Evolutionary conservation across 164 flowering plant species (phyloP), one percentile per base, ranked within the genome.

Genomic region (Sextonia rubra): DNA sequence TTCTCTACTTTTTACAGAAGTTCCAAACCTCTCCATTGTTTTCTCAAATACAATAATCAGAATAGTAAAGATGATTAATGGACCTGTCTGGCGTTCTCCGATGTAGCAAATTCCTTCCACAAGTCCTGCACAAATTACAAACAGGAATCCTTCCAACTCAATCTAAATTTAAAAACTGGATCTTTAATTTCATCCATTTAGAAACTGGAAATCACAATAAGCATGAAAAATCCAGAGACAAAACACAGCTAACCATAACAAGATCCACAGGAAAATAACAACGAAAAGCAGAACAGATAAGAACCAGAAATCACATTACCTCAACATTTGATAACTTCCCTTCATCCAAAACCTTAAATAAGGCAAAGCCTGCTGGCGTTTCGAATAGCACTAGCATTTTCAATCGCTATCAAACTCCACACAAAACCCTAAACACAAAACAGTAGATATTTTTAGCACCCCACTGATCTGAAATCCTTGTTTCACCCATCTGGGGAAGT

Each of bases 351-450:
- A 94, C 94, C 82, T 92, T 94, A 72, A 94, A 94, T 12, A 94
- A 83, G 83, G 96, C 94, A 75, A 89, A 92, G 2, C 99, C 98
- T 62, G 96, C 97, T 2, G 96, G 91, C 0, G 98, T 94, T 77
- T 94, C 98, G 47, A 91, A 92, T 72, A 94, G 76, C 4, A 88
- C 85, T 47, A 91, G 80, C 98, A 94, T 94, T 68, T 82, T 72
- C 25, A n/a, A 22, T 37, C 52, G 1, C 48, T 65, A 37, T 37
- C 44, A 37, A 37, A 3, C 44, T 37, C 44, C 44, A 37, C 44
- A 37, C 2, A 37, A 37, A 37, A 37, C 44, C 44, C 44, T 37
- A 37, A 37, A 37, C 44, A 37, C 44, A 8, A 7, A 37, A 37
- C 5, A 37, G 44, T 37, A 37, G 11, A 37, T 37, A 37, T 7